Evolutionary conservation across 2,329 filamentous ascomycete species (phyloP).

Genomic region (Plenodomus biglobosus): DNA sequence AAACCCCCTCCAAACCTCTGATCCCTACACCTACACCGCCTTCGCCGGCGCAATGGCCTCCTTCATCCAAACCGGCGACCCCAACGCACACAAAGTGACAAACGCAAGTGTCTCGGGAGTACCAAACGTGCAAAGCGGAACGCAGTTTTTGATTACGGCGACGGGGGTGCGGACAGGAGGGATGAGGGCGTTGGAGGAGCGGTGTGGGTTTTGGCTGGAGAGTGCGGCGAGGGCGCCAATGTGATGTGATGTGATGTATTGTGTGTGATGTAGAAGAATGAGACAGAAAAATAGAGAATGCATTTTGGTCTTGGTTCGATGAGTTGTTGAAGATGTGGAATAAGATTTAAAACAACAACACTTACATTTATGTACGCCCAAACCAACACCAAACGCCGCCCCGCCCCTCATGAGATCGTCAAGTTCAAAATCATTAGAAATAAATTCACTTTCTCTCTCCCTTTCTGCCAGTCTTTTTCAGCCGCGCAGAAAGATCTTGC

Average conservation of each 20-base stretch:
- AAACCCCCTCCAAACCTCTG: slow-evolving; percentile 54
- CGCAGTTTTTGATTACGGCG: slow-evolving; percentile 56
- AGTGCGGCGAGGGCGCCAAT: slow-evolving; percentile 53
- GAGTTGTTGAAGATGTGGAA: too few species aligned
- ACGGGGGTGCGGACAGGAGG: slow-evolving; percentile 49
- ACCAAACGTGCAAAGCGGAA: slow-evolving; percentile 46
- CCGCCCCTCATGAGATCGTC: neutral
- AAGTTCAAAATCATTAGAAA: neutral
- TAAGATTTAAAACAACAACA: too few species aligned
- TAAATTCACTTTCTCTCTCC: slow-evolving; percentile 35
- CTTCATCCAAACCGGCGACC: slow-evolving; percentile 62
- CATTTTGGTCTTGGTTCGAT: too few species aligned
- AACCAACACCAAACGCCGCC: too few species aligned
- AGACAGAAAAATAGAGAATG: too few species aligned
- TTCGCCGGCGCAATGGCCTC: slow-evolving; percentile 62
- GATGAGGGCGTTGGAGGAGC: slow-evolving; percentile 46
- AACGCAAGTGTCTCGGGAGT: slow-evolving; percentile 48
- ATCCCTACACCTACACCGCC: slow-evolving; percentile 58
- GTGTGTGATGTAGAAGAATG: too few species aligned
- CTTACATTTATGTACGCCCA: too few species aligned
- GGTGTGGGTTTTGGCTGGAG: slow-evolving; percentile 59
- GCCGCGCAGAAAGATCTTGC: slow-evolving; percentile 46
- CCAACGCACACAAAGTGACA: slow-evolving; percentile 60
- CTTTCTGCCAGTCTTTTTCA: slow-evolving; percentile 51
- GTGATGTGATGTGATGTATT: too few species aligned